Base-by-base conservation (phyloP, 139 green algal species). In the Chlorella sorokiniana region DNA sequence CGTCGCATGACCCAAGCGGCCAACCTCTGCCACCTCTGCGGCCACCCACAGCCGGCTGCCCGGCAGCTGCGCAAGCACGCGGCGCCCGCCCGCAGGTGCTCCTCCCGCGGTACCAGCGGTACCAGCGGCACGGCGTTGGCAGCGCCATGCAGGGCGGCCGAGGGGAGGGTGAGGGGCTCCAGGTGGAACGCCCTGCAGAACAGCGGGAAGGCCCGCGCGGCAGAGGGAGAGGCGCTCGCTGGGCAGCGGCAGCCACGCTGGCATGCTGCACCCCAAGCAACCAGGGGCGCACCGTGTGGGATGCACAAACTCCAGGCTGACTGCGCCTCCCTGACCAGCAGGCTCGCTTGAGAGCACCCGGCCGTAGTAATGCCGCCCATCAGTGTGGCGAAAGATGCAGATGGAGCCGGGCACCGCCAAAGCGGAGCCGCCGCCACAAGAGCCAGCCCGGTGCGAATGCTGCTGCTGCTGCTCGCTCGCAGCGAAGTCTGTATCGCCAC, bases 301-400 rank as follows among this genome's bases (percentile, higher is more conserved):
- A 2, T 22, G 35, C 3, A 4, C 22, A 40, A 84, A 84, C 20
- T 37, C 31, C 10, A 78, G 69, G 8, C 64, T 38, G n/a, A 71
- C 5, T 4, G 4, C 29, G 31, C 42, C 42, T 2, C n/a, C 22
- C n/a, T 27, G 38, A 40, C 27, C 37, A 1, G 22, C 56, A 35
- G 14, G 45, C 23, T 33, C 29, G 33, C 37, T 65, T 35, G 23
- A 37, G 35, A 79, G n/a, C 63, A 70, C 54, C 2, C 70, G 51
- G 2, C 74, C 76, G n/a, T 31, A 40, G 54, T 84, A 71, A 41
- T 63, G 42, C 6, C 79, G 69, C 2, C 79, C 79, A 42, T 84
- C 79, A 0, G 69, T 79, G 41, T 72, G 54, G 10, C 79, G 54
- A 25, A 84, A 84, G 0, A 79, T 29, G 9, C 73, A 79, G 23